Evolutionary conservation across 768 basidiomycete species (phyloP).

Genomic region (Termitomyces sp.): DNA sequence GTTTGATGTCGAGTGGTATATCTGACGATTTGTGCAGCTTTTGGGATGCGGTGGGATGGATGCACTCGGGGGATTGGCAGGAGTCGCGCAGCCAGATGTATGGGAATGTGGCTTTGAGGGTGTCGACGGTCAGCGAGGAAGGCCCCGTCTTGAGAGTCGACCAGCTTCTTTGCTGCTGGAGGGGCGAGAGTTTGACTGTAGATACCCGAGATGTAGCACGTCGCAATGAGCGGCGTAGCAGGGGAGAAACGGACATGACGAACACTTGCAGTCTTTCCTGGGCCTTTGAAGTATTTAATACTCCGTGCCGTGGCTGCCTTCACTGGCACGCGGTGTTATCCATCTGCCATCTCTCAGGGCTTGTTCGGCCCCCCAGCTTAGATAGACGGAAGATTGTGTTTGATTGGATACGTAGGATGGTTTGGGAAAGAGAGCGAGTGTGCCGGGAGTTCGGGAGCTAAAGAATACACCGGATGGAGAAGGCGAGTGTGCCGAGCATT

Average conservation of each 20-base stretch:
- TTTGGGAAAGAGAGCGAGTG: too few relatives aligned
- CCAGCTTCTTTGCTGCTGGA: constrained; percentile 6
- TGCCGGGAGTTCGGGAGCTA: too few relatives aligned
- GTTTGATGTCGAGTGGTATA: constrained; percentile 44
- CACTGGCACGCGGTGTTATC: too few relatives aligned
- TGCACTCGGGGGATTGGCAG: constrained; percentile 60
- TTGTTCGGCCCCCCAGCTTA: too few relatives aligned
- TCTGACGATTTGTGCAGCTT: constrained; percentile 71
- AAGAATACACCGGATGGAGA: too few relatives aligned
- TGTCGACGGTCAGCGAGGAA: constrained; percentile 28
- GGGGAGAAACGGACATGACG: neutral
- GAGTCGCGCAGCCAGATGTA: constrained; percentile 83
- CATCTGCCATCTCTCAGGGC: too few relatives aligned
- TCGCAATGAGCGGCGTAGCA: neutral
- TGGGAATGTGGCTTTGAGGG: constrained; percentile 45
- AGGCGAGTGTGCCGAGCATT: too few relatives aligned
- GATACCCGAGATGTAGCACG: neutral
- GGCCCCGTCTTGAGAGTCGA: constrained; percentile 19
- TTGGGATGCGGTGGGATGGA: constrained; percentile 77
- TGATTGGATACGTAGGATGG: too few relatives aligned
- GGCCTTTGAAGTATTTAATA: too few relatives aligned
- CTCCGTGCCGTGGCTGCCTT: too few relatives aligned
- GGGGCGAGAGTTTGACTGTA: neutral
- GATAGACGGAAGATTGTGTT: too few relatives aligned
- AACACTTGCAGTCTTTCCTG: too few relatives aligned